Evolutionary conservation across 768 basidiomycete genomes (phyloP), one percentile per base, ranked within the genome.

Genomic region (Agrocybe chaxingu): DNA sequence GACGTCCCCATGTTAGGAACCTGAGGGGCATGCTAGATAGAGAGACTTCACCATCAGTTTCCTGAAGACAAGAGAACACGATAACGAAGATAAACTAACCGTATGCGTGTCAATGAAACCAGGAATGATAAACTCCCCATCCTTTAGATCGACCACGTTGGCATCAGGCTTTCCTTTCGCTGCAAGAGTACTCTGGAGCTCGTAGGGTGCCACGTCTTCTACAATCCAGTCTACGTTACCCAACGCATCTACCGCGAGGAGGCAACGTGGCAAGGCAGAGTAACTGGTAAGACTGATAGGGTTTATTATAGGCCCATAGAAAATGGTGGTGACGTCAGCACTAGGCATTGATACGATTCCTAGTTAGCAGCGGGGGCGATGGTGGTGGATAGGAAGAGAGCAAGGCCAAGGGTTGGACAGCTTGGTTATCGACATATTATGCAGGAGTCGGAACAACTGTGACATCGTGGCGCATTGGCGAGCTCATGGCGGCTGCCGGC

Each of bases 41-140:
- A 47, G 9, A 49, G 16, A 29, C 9, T 19, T 39, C 7, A 37
- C 48, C 32, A 49, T 41, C 32, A 32, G 3, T 16, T 37, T 19
- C 43, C 32, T 3, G 13, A 10, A 12, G 11, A 24, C 11, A 41
- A 3, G 13, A 19, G 18, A 6, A 4, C 11, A 12, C 36, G 47
- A 42, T 16, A 37, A 16, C 37, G 31, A 32, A 32, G n/a, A 13
- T 8, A 30, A 42, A 65, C 86, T 63, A 62, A 93, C 93, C 32
- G 87, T 90, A 68, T 96, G 93, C 30, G 93, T 96, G 73, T 97
- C 94, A 47, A 95, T 72, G 64, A 96, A 82, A 3, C 94, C 94
- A 5, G 94, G 94, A 61, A 92, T 80, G 49, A 96, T 60, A 62
- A 93, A 94, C 55, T 84, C 74, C 11, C 81, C 81, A 2, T 73